Conservation (phyloP, 306 rosid genomes). For the Styphnolobium japonicum region DNA sequence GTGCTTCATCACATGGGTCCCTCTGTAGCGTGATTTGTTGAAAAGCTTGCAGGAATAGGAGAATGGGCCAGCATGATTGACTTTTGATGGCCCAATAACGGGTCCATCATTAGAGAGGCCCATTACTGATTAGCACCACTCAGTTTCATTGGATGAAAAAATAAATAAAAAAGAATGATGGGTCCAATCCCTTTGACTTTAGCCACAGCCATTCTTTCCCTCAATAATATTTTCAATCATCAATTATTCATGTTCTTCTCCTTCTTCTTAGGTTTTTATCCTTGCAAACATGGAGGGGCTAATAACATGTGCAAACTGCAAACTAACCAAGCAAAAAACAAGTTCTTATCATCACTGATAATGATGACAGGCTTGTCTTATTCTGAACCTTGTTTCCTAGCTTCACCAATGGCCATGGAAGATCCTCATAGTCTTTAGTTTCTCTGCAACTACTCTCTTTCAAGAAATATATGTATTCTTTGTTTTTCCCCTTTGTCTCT, state of each 20-base stretch:
- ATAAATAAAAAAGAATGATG: neutral
- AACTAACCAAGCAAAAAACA: neutral
- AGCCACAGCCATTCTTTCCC: neutral
- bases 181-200: constrained; percentile 14
- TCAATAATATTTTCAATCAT: neutral
- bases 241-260: neutral
- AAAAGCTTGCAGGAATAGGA: neutral
- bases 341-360: neutral
- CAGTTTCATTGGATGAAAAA: neutral
- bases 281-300: neutral
- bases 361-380: neutral
- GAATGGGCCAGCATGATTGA: constrained; percentile 1
- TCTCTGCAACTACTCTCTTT: neutral
- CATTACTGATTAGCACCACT: neutral
- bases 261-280: neutral
- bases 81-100: constrained; percentile 9
- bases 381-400: neutral
- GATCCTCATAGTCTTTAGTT: neutral
- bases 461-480: neutral
- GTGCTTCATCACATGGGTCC: neutral
- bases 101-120: neutral
- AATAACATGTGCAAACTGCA: neutral
- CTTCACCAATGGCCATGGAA: neutral
- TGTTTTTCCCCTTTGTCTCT: too few relatives aligned
- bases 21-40: neutral